phyloP scores from a whole-genome alignment of 305 asterid genomes.

The Plantago lanceolata region DNA sequence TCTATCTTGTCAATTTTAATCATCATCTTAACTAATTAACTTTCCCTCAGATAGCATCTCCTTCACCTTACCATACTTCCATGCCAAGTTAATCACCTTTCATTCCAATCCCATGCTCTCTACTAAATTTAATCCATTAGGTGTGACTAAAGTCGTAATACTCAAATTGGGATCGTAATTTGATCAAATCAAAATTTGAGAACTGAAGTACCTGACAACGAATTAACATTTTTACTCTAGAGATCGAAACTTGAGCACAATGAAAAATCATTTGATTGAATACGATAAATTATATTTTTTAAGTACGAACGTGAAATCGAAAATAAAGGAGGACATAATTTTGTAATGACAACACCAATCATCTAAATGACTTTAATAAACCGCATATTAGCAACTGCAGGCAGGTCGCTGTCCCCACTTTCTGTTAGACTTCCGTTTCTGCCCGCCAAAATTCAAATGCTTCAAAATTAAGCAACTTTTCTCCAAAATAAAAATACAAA shows the following conservation, averaged over 20 bases:
- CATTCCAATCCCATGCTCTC: conserved; percentile 15
- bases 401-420: conserved; percentile 13
- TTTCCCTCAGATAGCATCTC: conserved; percentile 28
- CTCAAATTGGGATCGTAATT: too few relatives aligned
- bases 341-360: neutral
- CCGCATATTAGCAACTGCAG: conserved; percentile 14
- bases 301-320: too few relatives aligned
- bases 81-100: conserved; percentile 35
- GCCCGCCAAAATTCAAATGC: conserved; percentile 36
- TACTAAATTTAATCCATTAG: neutral
- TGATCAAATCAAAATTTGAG: too few relatives aligned
- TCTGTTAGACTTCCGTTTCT: conserved; percentile 12
- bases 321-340: too few relatives aligned
- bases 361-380: conserved; percentile 4
- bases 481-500: conserved; percentile 24
- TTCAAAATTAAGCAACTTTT: conserved; percentile 27
- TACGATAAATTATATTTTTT: too few relatives aligned
- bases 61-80: conserved; percentile 44
- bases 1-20: conserved; percentile 32
- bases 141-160: too few relatives aligned
- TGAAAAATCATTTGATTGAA: too few relatives aligned
- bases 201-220: too few relatives aligned
- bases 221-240: too few relatives aligned
- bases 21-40: conserved; percentile 26
- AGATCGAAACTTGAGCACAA: too few relatives aligned